Base-by-base conservation (phyloP, 148 eudicot species). In the Tetragonia tetragonoides region DNA sequence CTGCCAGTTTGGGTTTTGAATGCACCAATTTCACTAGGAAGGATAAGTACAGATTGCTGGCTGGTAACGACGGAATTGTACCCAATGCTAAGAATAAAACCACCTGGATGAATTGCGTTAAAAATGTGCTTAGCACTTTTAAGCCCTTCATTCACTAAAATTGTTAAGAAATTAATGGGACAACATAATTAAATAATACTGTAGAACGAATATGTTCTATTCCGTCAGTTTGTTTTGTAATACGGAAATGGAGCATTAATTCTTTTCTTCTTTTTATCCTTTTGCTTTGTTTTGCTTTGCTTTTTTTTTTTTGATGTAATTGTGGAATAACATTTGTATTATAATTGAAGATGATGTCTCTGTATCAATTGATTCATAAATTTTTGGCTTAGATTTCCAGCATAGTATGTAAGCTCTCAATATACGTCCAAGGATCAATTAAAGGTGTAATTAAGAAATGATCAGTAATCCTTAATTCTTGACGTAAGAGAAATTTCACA, bases 31-130 rank as follows among this genome's bases (percentile, higher is more conserved):
- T 89, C 47, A 94, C 97, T 1, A 83, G 97, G 80, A 90, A 87
- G 77, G 98, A 94, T 56, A 94, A 94, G 88, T 94, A 94, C 71
- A 78, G 93, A 68, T 83, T 94, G 59, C 85, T 94, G 34, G 98
- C 95, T 2, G 98, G 98, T 3, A 92, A 90, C 67, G 98, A 92
- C 75, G 97, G 97, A 51, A 88, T 73, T 21, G 98, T 94, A 65
- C 41, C 86, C 12, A 64, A 79, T 74, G 77, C 80, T 28, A 64
- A 85, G 54, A 80, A 40, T 28, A 62, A 5, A 28, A 28, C 34
- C 42, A 37, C 73, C n/a, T 72, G 63, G 82, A 7, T 73, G 15
- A 59, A 75, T 60, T 41, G 56, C 73, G 17, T 79, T 2, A 85
- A 79, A 81, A 81, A 84, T 68, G 66, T 84, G 70, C 75, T 80